These are phyloP conservation scores for Chaetomium sp. DNA, from an alignment of 2,329 filamentous ascomycete species.

Conservation along the genomic window DNA sequence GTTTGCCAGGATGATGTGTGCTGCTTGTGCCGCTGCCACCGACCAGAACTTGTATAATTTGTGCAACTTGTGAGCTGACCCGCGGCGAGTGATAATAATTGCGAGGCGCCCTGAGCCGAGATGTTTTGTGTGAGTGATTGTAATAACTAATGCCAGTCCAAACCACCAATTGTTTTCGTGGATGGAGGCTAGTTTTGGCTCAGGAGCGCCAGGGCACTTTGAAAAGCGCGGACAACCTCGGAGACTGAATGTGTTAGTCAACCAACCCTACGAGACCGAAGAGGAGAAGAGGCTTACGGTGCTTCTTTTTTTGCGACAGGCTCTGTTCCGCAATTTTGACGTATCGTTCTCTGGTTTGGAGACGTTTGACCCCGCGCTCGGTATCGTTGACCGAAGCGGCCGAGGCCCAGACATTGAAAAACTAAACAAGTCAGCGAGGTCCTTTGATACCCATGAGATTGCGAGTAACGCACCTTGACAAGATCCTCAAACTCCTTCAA, in stretches of 20 bases:
- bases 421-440: constrained; percentile 40
- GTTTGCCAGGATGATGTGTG: background rate
- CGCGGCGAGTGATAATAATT: background rate
- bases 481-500: constrained; percentile 61
- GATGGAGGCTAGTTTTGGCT: constrained; percentile 27
- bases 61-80: background rate
- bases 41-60: too few species aligned
- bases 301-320: constrained; percentile 67
- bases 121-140: background rate
- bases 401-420: constrained; percentile 73
- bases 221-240: constrained; percentile 57
- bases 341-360: constrained; percentile 72
- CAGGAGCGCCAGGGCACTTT: constrained; percentile 53
- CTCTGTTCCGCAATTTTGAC: constrained; percentile 68
- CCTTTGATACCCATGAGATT: background rate
- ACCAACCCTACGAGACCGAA: background rate
- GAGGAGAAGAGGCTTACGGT: constrained; percentile 54
- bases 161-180: background rate
- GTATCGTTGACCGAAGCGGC: constrained; percentile 67
- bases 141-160: background rate
- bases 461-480: constrained; percentile 46
- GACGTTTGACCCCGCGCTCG: constrained; percentile 67
- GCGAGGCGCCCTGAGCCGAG: background rate
- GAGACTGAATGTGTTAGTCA: constrained; percentile 33
- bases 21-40: too few species aligned